phyloP scores from a whole-genome alignment of 352 stramenopile genomes.

The Phytophthora niederhauseri region DNA sequence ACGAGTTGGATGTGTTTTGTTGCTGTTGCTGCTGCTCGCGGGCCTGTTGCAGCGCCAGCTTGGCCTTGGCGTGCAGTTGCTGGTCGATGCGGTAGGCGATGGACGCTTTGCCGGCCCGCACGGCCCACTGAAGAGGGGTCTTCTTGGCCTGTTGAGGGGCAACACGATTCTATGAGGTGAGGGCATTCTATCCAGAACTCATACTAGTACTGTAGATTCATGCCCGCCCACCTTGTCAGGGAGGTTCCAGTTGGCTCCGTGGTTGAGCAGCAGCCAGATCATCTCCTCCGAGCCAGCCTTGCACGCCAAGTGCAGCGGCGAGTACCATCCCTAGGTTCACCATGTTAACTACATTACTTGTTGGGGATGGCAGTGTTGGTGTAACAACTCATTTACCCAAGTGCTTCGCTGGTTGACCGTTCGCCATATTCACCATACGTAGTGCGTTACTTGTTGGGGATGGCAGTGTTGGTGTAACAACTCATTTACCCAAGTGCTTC shows the following conservation, averaged over 20 bases:
- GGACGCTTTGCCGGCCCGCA: conserved; percentile 68
- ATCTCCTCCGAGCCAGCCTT: conserved; percentile 65
- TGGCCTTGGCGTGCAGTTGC: conserved; percentile 60
- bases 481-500: conserved; percentile 60
- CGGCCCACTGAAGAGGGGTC: conserved; percentile 76
- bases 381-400: conserved; percentile 44
- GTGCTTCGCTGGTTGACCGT: conserved; percentile 63
- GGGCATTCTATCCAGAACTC: not conserved
- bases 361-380: not conserved
- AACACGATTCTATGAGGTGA: not conserved
- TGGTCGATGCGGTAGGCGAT: conserved; percentile 80
- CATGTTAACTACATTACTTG: conserved; percentile 11
- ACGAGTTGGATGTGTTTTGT: conserved; percentile 20
- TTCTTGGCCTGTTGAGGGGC: conserved; percentile 48
- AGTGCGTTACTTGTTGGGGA: no score
- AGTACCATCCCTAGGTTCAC: conserved; percentile 61
- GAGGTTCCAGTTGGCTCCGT: conserved; percentile 61
- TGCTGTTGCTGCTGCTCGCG: conserved; percentile 23
- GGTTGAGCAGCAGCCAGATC: conserved; percentile 67
- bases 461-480: not conserved
- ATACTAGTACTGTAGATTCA: not conserved
- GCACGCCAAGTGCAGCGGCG: conserved; percentile 78
- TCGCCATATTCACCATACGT: no score
- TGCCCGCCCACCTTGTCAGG: conserved; percentile 55
- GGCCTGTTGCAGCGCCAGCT: conserved; percentile 35